phyloP scores from a whole-genome alignment of 1,139 yeast species.

The Pichia sp. region DNA sequence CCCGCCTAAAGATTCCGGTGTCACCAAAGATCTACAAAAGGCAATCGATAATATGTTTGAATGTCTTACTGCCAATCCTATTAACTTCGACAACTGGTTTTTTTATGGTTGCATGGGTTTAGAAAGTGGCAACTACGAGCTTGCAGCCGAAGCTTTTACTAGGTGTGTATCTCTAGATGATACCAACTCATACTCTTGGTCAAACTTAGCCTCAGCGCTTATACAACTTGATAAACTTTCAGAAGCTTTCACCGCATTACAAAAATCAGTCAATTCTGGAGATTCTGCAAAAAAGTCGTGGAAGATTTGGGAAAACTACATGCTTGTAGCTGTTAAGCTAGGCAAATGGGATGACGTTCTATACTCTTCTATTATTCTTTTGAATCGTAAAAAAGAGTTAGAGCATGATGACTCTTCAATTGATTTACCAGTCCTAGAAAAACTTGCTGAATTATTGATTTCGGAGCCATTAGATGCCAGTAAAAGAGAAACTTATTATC shows the following conservation, averaged over 20 bases:
- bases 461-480: slow-evolving; percentile 45
- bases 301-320: slow-evolving; percentile 87
- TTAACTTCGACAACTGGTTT: slow-evolving; percentile 82
- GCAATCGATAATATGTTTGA: slow-evolving; percentile 72
- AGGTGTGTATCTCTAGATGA: slow-evolving; percentile 88
- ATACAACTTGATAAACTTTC: slow-evolving; percentile 58
- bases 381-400: slow-evolving; percentile 48
- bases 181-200: slow-evolving; percentile 81
- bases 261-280: slow-evolving; percentile 67
- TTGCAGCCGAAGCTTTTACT: slow-evolving; percentile 91
- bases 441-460: slow-evolving; percentile 62
- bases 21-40: slow-evolving; percentile 46
- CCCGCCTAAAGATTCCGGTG: slow-evolving; percentile 57
- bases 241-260: slow-evolving; percentile 81
- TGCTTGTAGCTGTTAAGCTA: slow-evolving; percentile 75
- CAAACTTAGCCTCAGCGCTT: slow-evolving; percentile 84
- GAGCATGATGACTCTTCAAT: slow-evolving; percentile 57
- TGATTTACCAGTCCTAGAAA: slow-evolving; percentile 74
- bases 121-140: slow-evolving; percentile 63
- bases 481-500: slow-evolving; percentile 49
- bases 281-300: slow-evolving; percentile 68
- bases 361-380: slow-evolving; percentile 61
- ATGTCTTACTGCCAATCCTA: slow-evolving; percentile 70
- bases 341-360: slow-evolving; percentile 86
- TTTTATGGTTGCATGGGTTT: slow-evolving; percentile 89